Base-by-base conservation (phyloP, 2,329 filamentous ascomycete species). In the Cryphonectria radicalis region DNA sequence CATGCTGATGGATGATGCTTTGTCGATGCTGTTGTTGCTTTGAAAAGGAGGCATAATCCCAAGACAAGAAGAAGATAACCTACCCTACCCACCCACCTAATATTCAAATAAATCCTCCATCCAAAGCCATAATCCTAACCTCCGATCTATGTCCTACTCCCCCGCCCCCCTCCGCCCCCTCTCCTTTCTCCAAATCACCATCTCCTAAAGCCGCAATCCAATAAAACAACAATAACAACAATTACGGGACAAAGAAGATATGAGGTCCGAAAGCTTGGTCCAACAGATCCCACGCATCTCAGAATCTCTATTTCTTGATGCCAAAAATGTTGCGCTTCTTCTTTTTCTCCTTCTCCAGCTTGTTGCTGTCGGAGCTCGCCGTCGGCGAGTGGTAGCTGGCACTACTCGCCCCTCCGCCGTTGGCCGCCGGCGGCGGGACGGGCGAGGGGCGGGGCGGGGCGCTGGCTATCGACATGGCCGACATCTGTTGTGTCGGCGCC, bases 261-360 rank as follows among this genome's bases (percentile, higher is more conserved):
- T 40, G 40, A 25, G 28, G 37, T 32, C 17, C 25, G 4, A 66
- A 66, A 32, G 10, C 28, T 53, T 53, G 25, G 25, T 32, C 3
- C 65, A 46, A 59, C 66, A 22, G n/a, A 4, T 19, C 53, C 53
- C n/a, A 25, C 17, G 25, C 28, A 42, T 60, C 17, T 57, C 14
- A 59, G 63, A 72, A n/a, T 22, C 50, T 35, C 70, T 73, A 83
- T 79, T 92, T 91, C 81, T 89, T 90, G 76, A 88, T 84, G 40
- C 87, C 85, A 70, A 89, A 81, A 74, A 89, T 87, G 72, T 87
- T 86, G 68, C 87, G 82, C 77, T 84, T 87, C 84, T 90, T 90
- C 82, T 91, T 91, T 82, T 91, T 91, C 77, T 88, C 86, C 25
- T 91, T 91, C 77, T 88, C 86, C 25, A 80, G 75, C 79, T 90